These are phyloP conservation scores for Diophrys appendiculata DNA, from an alignment of 73 alveolate species.

Conservation along the genomic window DNA sequence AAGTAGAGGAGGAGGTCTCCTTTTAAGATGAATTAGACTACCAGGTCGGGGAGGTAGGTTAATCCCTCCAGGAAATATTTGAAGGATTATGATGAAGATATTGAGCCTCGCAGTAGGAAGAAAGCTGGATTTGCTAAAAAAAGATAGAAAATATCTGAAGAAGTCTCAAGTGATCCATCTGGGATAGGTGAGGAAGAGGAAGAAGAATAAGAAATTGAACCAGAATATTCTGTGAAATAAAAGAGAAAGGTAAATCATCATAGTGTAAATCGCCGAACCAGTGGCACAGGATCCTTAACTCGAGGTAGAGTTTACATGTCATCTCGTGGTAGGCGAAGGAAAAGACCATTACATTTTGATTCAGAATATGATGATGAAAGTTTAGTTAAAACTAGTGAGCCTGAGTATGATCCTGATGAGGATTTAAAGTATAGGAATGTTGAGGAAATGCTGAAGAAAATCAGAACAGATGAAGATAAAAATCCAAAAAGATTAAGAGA, in stretches of 20 bases:
- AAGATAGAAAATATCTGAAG: not conserved
- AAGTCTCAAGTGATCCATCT: not conserved
- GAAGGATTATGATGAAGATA: not conserved
- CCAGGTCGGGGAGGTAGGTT: not conserved
- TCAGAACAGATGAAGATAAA: not conserved
- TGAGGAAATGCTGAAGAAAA: not conserved
- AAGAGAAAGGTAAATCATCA: not conserved
- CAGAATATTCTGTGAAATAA: not conserved
- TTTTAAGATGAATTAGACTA: not conserved
- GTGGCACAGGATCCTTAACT: not conserved
- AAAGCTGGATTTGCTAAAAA: too few species aligned
- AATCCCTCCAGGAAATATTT: not conserved
- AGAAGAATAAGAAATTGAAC: not conserved
- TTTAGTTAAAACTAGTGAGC: not conserved
- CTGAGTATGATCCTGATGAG: not conserved
- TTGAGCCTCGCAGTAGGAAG: not conserved
- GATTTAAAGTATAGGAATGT: not conserved
- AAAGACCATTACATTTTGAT: not conserved
- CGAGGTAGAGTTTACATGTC: not conserved
- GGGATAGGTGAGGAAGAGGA: not conserved
- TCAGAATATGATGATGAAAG: not conserved
- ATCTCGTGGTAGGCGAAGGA: not conserved
- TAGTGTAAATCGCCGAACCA: not conserved
- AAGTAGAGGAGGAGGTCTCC: too few species aligned
- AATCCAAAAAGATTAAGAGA: not conserved